Evolutionary conservation across 352 stramenopile genomes (phyloP), one percentile per base, ranked within the genome.

Genomic region (Blastocystis sp.): DNA sequence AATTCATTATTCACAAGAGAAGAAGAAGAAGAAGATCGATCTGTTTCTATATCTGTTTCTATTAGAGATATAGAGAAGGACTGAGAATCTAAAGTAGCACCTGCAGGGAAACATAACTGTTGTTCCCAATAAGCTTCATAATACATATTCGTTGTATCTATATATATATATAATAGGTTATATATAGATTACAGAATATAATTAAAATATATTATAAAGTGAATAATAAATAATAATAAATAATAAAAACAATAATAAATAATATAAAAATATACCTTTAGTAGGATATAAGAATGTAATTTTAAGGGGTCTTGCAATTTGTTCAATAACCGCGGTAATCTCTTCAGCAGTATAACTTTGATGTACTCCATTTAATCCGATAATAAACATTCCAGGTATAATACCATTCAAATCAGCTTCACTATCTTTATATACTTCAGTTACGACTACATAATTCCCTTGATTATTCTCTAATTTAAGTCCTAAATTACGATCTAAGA

Each of bases 21-120:
- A n/a, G n/a, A n/a, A n/a, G n/a, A n/a, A n/a, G n/a, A n/a, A n/a
- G n/a, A n/a, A n/a, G n/a, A n/a, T n/a, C n/a, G n/a, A n/a, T n/a
- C n/a, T n/a, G n/a, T n/a, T n/a, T n/a, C n/a, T n/a, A n/a, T n/a
- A n/a, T n/a, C n/a, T n/a, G n/a, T n/a, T n/a, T n/a, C n/a, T n/a
- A n/a, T n/a, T n/a, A n/a, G n/a, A n/a, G n/a, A n/a, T n/a, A n/a
- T n/a, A n/a, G n/a, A n/a, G n/a, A n/a, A n/a, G n/a, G n/a, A n/a
- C n/a, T n/a, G n/a, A n/a, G n/a, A n/a, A n/a, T 40, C 32, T 23
- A 62, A 39, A 19, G 52, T 62, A 6, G 13, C 16, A 7, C 52
- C 52, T 25, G 24, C n/a, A 7, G 52, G 52, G 52, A 62, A 62
- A 24, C 48, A 23, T 11, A 62, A 30, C 30, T 62, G 52, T 30